phyloP scores from a whole-genome alignment of 345 rosid species.

The Lenwebbia sp. region DNA sequence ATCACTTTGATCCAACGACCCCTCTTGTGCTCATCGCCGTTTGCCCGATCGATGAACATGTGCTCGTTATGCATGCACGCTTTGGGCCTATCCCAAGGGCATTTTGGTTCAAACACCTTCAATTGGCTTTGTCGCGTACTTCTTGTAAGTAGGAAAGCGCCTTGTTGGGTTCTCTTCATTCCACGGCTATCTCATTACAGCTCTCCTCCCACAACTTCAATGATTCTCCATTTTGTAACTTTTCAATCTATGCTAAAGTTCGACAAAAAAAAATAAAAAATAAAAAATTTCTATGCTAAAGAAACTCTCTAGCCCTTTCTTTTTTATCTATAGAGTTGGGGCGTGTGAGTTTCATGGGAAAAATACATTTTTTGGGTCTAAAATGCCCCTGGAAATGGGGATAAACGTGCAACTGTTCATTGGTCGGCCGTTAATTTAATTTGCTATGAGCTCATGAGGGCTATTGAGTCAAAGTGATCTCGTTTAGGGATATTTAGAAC shows the following conservation, averaged over 20 bases:
- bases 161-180: neutral
- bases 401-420: neutral
- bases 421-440: neutral
- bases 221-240: neutral
- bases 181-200: neutral
- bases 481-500: neutral
- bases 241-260: neutral
- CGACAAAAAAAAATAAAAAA: no score
- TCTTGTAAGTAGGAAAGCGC: neutral
- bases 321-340: neutral
- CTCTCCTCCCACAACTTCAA: neutral
- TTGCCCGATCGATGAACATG: neutral
- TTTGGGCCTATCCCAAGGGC: neutral
- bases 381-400: neutral
- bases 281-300: neutral
- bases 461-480: neutral
- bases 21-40: neutral
- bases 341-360: neutral
- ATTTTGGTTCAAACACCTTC: neutral
- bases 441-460: neutral
- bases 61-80: neutral
- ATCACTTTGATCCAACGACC: neutral
- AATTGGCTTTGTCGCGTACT: neutral
- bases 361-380: neutral
- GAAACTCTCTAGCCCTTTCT: neutral